Percentiles rank a stretch among this genome's conserved stretches.
Conservation (phyloP, 768 basidiomycete genomes). For the Macrolepiota dolichaula region DNA sequence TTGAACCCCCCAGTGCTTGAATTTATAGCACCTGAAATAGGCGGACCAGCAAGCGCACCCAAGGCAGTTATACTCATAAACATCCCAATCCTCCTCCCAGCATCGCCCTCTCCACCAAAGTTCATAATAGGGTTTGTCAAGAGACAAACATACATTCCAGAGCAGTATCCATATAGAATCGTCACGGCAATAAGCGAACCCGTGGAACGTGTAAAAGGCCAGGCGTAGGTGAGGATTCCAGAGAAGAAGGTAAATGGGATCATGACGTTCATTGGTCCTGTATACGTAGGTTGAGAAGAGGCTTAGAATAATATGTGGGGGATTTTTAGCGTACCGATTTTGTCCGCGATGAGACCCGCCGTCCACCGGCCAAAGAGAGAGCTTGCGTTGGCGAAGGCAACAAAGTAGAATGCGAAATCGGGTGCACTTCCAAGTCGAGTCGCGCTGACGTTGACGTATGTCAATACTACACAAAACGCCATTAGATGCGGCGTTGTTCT, state of each 20-base stretch:
- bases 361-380: slow-evolving; percentile 60
- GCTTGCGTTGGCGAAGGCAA: slow-evolving; percentile 66
- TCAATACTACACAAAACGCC: slow-evolving; percentile 46
- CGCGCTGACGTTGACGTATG: slow-evolving; percentile 64
- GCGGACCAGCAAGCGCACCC: slow-evolving; percentile 67
- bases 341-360: slow-evolving; percentile 53
- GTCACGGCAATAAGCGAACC: slow-evolving; percentile 49
- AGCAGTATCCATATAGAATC: slow-evolving; percentile 65
- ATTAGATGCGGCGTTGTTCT: background rate
- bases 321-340: slow-evolving; percentile 37
- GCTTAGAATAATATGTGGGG: background rate
- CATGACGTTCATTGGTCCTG: slow-evolving; percentile 69
- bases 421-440: slow-evolving; percentile 42
- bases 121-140: slow-evolving; percentile 54
- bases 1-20: slow-evolving; percentile 49
- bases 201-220: slow-evolving; percentile 59
- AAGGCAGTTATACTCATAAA: slow-evolving; percentile 57
- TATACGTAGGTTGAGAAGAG: background rate
- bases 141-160: slow-evolving; percentile 61
- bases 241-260: slow-evolving; percentile 59
- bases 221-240: slow-evolving; percentile 59
- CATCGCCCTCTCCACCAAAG: slow-evolving; percentile 57
- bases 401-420: slow-evolving; percentile 58
- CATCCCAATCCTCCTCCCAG: slow-evolving; percentile 66
- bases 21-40: slow-evolving; percentile 71